Conservation (phyloP, 23 red algal species). For the Gracilaria domingensis region DNA sequence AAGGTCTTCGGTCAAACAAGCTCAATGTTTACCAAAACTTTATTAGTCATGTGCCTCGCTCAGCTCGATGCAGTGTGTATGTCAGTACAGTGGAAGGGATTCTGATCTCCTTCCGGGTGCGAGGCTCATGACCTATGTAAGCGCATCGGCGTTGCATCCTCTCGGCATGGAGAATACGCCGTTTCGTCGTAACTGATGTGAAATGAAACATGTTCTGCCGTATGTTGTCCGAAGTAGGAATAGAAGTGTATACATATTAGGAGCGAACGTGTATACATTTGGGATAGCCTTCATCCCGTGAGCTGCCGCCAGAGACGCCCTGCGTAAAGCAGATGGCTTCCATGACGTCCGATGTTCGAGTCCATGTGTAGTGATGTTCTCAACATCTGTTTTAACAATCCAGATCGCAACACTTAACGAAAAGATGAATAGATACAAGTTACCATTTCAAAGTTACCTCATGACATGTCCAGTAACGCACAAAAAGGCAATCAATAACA, state of each 20-base stretch:
- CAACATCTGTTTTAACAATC: background rate
- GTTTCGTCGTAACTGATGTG: background rate
- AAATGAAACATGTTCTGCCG: background rate
- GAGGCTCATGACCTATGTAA: background rate
- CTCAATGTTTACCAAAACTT: constrained; percentile 3
- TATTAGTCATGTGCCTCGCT: background rate
- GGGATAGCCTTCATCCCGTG: no score
- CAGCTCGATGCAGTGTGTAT: no score
- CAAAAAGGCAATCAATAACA: constrained; percentile 6
- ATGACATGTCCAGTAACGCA: background rate
- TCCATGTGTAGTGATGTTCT: background rate
- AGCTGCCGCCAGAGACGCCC: no score
- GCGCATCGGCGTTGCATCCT: background rate
- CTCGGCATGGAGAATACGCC: background rate
- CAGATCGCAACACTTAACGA: background rate
- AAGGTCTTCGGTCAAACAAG: background rate
- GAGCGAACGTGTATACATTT: no score
- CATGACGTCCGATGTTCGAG: background rate
- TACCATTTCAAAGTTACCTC: background rate
- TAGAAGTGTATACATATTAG: background rate
- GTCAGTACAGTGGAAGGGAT: background rate
- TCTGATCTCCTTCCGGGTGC: background rate
- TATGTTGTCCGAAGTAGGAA: background rate
- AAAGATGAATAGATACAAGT: constrained; percentile 3
- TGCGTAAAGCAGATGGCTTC: background rate